Evolutionary conservation across 352 stramenopile genomes (phyloP), one percentile per base, ranked within the genome.

Genomic region (Phytophthora tubulina): DNA sequence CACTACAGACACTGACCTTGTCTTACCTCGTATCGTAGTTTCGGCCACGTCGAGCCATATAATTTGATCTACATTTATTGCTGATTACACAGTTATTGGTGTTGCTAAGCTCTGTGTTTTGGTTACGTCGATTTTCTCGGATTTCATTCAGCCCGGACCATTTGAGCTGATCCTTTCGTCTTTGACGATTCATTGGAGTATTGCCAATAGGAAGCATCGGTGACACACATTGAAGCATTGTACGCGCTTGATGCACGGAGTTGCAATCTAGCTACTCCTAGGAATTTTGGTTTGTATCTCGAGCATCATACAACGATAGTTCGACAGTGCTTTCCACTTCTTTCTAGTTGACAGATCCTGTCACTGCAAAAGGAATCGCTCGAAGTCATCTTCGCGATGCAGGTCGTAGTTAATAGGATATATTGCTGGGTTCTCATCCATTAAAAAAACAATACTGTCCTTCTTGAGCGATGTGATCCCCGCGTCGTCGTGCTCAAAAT

Each of bases 111-210:
- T 44, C 13, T 44, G 8, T 14, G 5, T 10, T 44, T 44, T 14
- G 11, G 38, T 4, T 4, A 33, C 45, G 45, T 13, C 45, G 45
- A 10, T 51, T 51, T 52, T 7, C 32, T 45, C 51, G 51, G 15
- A 58, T 21, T 21, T 58, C 51, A 15, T 58, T 46, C 14, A 60
- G 35, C 2, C 17, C 17, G 13, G 52, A 49, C 52, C 52, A 60
- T 49, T 60, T 60, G 17, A 60, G 52, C 52, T 60, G 52, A 27
- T 36, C 21, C 17, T 48, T 60, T 6, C 52, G 52, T 8, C 52
- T 13, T 60, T 60, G 36, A 9, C 36, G 36, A 15, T 60, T 49
- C 15, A 38, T 60, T 9, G 52, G 32, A 6, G 51, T 46, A 17
- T 35, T 14, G 7, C 33, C 11, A 7, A 45, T n/a, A n/a, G 31